phyloP scores from a whole-genome alignment of 2,329 filamentous ascomycete genomes.

The Calcarisporium arbuscula region DNA sequence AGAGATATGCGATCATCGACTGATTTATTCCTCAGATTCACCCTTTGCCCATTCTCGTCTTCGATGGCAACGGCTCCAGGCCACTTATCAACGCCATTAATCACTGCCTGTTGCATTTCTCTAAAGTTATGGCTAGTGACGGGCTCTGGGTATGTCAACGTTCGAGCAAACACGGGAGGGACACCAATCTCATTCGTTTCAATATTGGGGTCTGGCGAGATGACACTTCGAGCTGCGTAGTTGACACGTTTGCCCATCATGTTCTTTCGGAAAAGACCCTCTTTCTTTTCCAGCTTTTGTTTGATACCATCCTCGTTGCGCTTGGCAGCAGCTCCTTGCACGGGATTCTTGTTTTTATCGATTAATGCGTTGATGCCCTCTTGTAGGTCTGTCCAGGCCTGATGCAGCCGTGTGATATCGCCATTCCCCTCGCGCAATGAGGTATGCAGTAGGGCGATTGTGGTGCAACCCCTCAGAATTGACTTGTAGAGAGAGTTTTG shows the following conservation, averaged over 20 bases:
- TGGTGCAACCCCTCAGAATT: slow-evolving; percentile 70
- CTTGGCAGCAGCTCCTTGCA: slow-evolving; percentile 70
- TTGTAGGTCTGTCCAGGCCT: slow-evolving; percentile 77
- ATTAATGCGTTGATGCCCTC: slow-evolving; percentile 89
- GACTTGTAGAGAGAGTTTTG: slow-evolving; percentile 84
- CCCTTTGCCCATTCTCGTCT: slow-evolving; percentile 87
- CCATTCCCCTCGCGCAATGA: slow-evolving; percentile 38
- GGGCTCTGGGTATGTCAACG: slow-evolving; percentile 92
- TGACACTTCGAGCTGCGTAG: slow-evolving; percentile 93
- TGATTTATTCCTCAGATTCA: slow-evolving; percentile 81
- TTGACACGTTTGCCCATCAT: slow-evolving; percentile 99
- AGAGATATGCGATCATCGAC: slow-evolving; percentile 81
- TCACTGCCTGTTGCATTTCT: slow-evolving; percentile 90
- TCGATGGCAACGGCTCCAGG: slow-evolving; percentile 92
- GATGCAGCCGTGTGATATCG: slow-evolving; percentile 67
- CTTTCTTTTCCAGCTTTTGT: slow-evolving; percentile 96
- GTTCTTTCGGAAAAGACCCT: slow-evolving; percentile 95
- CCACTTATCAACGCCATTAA: slow-evolving; percentile 91
- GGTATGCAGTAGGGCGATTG: slow-evolving; percentile 63
- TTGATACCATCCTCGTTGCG: slow-evolving; percentile 91
- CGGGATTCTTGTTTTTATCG: slow-evolving; percentile 79
- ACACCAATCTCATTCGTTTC: slow-evolving; percentile 99
- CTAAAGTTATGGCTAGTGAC: slow-evolving; percentile 97
- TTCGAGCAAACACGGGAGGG: slow-evolving; percentile 93
- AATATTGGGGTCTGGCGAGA: slow-evolving; percentile 96